These are phyloP conservation scores for Pseudopyricularia javanii DNA, from an alignment of 2,329 filamentous ascomycete genomes.

Conservation along the genomic window DNA sequence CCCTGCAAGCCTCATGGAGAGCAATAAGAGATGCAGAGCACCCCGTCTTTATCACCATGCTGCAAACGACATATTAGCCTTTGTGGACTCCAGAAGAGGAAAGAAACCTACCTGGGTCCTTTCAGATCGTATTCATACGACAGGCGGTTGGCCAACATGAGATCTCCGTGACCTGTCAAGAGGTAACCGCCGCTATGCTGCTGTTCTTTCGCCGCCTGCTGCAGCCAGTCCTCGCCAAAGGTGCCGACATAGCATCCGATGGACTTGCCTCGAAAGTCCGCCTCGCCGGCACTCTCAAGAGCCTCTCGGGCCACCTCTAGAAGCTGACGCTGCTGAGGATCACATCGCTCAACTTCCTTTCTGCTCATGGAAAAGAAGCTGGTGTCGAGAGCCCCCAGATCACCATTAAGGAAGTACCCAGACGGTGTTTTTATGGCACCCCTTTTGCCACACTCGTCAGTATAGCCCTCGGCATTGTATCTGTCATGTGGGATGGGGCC, in stretches of 20 bases:
- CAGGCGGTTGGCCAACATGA: neutral
- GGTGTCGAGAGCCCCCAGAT: conserved; percentile 4
- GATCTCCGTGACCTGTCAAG: conserved; percentile 11
- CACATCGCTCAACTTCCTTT: conserved; percentile 4
- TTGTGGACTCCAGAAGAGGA: neutral
- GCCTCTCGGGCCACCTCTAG: conserved; percentile 9
- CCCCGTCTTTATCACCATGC: conserved; percentile 29
- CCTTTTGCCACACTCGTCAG: conserved; percentile 3
- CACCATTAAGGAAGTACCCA: conserved; percentile 7
- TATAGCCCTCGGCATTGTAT: conserved; percentile 18
- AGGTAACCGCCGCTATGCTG: conserved; percentile 11
- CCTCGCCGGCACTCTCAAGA: conserved; percentile 11
- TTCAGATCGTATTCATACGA: neutral
- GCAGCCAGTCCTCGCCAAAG: conserved; percentile 18
- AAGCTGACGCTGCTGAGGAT: conserved; percentile 10
- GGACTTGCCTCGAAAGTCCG: conserved; percentile 14
- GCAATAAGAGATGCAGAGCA: conserved; percentile 29
- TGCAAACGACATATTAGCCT: neutral
- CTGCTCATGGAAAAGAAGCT: conserved; percentile 6
- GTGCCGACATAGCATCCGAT: conserved; percentile 20
- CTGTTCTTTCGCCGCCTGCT: conserved; percentile 10
- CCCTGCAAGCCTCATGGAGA: conserved; percentile 24
- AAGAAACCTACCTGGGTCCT: neutral
- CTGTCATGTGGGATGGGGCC: conserved; percentile 16
- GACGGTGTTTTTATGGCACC: neutral